These are phyloP conservation scores for Eimeria nieschulzi DNA, from an alignment of 169 alveolate genomes.

Conservation along the genomic window DNA sequence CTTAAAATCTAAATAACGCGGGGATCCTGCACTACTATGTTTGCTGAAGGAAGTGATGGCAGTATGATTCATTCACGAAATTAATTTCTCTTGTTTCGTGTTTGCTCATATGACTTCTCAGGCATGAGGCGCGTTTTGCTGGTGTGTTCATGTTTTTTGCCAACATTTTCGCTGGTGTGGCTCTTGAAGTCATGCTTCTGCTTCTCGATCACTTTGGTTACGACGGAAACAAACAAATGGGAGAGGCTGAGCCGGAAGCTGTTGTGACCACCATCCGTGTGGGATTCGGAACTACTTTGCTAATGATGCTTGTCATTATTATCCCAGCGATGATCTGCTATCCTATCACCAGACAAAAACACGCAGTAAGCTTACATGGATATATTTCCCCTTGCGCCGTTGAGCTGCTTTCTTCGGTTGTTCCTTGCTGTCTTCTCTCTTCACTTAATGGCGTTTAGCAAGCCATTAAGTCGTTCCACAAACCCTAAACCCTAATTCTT, in stretches of 20 bases:
- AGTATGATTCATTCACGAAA: too few relatives aligned
- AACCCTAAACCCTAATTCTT: background rate
- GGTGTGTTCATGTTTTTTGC: constrained; percentile 63
- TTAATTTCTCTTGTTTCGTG: too few relatives aligned
- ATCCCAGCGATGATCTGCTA: constrained; percentile 35
- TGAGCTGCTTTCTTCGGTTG: too few relatives aligned
- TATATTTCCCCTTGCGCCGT: background rate
- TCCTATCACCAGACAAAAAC: constrained; percentile 34
- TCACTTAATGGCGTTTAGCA: too few relatives aligned
- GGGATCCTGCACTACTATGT: too few relatives aligned
- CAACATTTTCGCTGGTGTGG: constrained; percentile 37
- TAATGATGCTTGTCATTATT: constrained; percentile 34
- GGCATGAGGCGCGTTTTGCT: constrained; percentile 59
- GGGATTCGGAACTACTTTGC: constrained; percentile 47
- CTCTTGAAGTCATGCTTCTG: constrained; percentile 53
- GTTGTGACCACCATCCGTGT: constrained; percentile 46
- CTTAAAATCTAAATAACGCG: too few relatives aligned
- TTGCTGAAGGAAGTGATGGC: too few relatives aligned
- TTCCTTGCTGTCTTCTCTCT: too few relatives aligned
- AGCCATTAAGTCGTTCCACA: too few relatives aligned
- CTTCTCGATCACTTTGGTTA: constrained; percentile 51
- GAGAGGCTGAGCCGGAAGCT: constrained; percentile 53
- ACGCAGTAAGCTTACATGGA: constrained; percentile 23
- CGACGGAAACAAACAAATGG: constrained; percentile 43
- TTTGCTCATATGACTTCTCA: background rate